These are phyloP conservation scores for Colletotrichum sidae DNA, from an alignment of 2,329 filamentous ascomycete genomes.

Conservation along the genomic window DNA sequence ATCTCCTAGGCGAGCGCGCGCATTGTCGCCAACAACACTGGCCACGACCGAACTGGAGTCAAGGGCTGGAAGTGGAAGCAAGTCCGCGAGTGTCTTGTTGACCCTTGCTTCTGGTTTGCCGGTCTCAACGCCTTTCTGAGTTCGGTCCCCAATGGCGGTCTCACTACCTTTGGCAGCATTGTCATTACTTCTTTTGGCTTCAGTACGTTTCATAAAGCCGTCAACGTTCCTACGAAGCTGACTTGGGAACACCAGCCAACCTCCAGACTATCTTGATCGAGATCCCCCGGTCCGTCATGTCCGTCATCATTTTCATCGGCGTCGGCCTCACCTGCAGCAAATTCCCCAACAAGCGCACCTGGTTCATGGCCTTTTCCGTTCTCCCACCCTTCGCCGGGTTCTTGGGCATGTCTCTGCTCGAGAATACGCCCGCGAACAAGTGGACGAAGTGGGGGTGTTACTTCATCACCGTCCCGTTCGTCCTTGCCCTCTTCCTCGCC, in stretches of 20 bases:
- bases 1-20: conserved; percentile 42
- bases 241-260: conserved; percentile 41
- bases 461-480: conserved; percentile 49
- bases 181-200: conserved; percentile 51
- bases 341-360: conserved; percentile 49
- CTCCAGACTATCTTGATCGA: conserved; percentile 51
- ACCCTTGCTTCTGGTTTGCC: conserved; percentile 52
- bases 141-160: conserved; percentile 50
- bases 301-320: conserved; percentile 49
- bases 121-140: conserved; percentile 51
- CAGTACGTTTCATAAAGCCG: conserved; percentile 39
- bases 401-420: conserved; percentile 49
- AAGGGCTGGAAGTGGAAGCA: conserved; percentile 53
- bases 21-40: conserved; percentile 50
- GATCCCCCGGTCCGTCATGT: conserved; percentile 48
- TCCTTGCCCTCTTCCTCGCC: conserved; percentile 36
- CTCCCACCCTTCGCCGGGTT: conserved; percentile 51
- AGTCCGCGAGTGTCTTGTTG: conserved; percentile 48
- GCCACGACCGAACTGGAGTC: conserved; percentile 50
- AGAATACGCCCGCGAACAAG: conserved; percentile 48
- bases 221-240: rapidly evolving
- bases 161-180: conserved; percentile 49
- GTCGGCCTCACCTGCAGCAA: conserved; percentile 48
- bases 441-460: conserved; percentile 53
- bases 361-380: conserved; percentile 51